Base-by-base conservation (phyloP, 1,284 basidiomycete species). In the Sparassis latifolia region DNA sequence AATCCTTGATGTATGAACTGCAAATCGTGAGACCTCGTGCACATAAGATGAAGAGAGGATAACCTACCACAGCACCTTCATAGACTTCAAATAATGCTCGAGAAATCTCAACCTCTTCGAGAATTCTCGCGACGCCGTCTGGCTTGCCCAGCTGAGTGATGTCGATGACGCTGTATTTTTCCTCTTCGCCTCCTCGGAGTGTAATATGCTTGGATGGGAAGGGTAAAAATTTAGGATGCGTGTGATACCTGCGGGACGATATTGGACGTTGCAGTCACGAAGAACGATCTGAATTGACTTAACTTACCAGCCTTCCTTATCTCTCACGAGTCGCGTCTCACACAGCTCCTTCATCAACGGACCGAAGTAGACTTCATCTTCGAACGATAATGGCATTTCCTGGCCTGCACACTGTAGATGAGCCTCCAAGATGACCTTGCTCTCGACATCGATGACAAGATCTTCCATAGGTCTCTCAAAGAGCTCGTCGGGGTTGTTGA, bases 61-160 rank as follows among this genome's bases (percentile, higher is more conserved):
- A 72, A 20, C 80, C 47, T 65, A 86, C 86, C 57, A 89, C 79
- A 7, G 78, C 85, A n/a, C 86, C 86, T 66, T 89, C 82, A 58
- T 89, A 86, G 30, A 91, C 73, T 66, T 95, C 92, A 55, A 94
- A 95, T 54, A 94, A 72, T 0, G 91, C 90, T 30, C 92, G 73
- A 30, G 89, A 91, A 37, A 86, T 67, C 67, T 96, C 92, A n/a
- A 94, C 75, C 63, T 95, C 90, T 68, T 96, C 92, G 30, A 96
- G 64, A 29, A 92, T 74, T 42, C 68, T 73, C 2, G 77, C 73
- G 0, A 55, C 63, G 4, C 73, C 71, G 48, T 67, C 61, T 49
- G 65, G 53, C 55, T 70, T 56, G 48, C 68, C 65, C 0, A 70
- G 55, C 38, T 69, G 73, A 1, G 77, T 80, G 41, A 89, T 63